A percentile compares a stretch with the other conserved stretches of the same genome.
Conservation (phyloP, 164 flowering plant species). For the Magnolia officinalis region DNA sequence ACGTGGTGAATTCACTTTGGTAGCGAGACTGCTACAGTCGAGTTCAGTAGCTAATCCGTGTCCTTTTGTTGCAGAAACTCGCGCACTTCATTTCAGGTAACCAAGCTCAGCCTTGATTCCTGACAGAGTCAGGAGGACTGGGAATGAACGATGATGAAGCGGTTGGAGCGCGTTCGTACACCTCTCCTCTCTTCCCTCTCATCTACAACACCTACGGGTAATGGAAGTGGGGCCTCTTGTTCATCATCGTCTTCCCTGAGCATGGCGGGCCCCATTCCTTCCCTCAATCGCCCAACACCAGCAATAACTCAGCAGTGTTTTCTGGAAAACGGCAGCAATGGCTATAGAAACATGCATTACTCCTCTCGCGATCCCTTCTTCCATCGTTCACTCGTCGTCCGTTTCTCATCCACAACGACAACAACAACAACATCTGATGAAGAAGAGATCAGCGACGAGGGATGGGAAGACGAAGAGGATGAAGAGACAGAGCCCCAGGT, state of each 20-base stretch:
- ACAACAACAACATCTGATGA: neutral
- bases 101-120: too few species aligned
- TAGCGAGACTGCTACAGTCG: too few species aligned
- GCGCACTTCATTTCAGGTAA: too few species aligned
- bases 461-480: slow-evolving; percentile 8
- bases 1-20: too few species aligned
- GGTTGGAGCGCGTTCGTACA: neutral
- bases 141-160: neutral
- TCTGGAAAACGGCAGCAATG: neutral
- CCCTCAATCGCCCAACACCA: neutral
- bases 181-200: neutral
- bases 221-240: neutral
- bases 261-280: neutral
- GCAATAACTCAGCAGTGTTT: neutral
- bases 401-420: neutral
- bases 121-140: too few species aligned
- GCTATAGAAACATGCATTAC: neutral
- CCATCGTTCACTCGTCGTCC: neutral
- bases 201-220: neutral
- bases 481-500: neutral
- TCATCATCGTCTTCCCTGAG: neutral
- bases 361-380: neutral
- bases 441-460: neutral
- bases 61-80: too few species aligned
- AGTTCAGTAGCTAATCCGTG: too few species aligned